Evolutionary conservation across 192 early-diverging fungal genomes (phyloP), one percentile per base, ranked within the genome.

Genomic region (Mortierella antarctica): DNA sequence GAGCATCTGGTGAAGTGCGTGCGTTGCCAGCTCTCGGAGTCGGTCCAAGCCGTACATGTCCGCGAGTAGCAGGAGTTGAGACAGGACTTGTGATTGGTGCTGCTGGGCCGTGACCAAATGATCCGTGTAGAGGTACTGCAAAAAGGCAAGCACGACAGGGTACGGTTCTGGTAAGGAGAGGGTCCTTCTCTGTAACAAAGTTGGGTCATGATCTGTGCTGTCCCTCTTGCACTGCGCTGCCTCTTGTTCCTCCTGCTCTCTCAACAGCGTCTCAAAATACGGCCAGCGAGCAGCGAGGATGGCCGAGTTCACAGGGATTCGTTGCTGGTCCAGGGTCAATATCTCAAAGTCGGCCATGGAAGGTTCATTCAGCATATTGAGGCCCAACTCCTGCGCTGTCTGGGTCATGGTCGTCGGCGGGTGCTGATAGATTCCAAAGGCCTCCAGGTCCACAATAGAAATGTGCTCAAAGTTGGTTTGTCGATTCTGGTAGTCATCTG

Each of bases 401-500:
- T 80, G 78, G 1, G 84, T 82, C 70, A 82, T 83, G 2, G 80
- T 87, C 5, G 82, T 67, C 4, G 70, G 74, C 42, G 89, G 91
- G 57, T 85, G 71, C 83, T 68, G 77, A 57, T 88, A 88, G 8
- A 86, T 83, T 18, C 87, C 92, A 69, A 94, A 90, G 1, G 92
- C 90, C n/a, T 92, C 89, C 68, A 94, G 52, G 44, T 92, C 89
- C 4, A 94, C 86, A 13, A 88, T 83, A 40, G 90, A 86, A 14
- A 92, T 69, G 60, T 94, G 91, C 57, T 87, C 81, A 85, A 90
- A 94, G 65, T 94, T 94, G 46, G 92, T 86, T 49, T 92, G 91
- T 44, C 92, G 88, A 53, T 91, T 87, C 74, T 92, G 89, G 68
- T 94, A 94, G 63, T 94, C 92, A 61, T 92, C 89, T 13, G 88